Conservation (phyloP, 1,284 basidiomycete genomes). For the Heterobasidion parviporum region DNA sequence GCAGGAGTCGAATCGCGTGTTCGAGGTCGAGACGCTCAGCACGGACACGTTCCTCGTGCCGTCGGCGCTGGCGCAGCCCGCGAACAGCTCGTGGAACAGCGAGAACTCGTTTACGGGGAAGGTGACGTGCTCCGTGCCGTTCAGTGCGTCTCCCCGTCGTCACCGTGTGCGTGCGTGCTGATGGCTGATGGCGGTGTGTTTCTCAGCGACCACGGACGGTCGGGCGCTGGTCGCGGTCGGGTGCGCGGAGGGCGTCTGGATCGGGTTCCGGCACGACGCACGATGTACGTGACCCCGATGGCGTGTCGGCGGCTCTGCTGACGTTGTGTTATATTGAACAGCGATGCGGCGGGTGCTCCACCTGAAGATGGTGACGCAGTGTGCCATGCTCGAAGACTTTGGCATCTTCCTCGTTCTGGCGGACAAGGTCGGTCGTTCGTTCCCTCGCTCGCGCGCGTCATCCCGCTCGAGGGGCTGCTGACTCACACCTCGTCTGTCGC, state of each 20-base stretch:
- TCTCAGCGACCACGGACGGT: constrained; percentile 70
- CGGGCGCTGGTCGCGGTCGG: constrained; percentile 86
- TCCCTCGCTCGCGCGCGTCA: not conserved
- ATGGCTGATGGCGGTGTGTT: not conserved
- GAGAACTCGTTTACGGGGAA: constrained; percentile 76
- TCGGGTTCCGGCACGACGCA: constrained; percentile 86
- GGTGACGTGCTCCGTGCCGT: constrained; percentile 90
- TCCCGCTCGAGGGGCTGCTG: too few species aligned
- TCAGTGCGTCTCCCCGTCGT: constrained; percentile 52
- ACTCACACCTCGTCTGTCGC: not conserved
- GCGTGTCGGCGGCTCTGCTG: too few species aligned
- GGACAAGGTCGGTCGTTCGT: constrained; percentile 57
- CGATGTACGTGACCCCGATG: constrained; percentile 43
- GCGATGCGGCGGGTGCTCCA: constrained; percentile 87
- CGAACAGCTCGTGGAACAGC: constrained; percentile 54
- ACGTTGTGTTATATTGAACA: constrained; percentile 17
- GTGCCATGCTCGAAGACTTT: constrained; percentile 91
- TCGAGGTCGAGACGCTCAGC: constrained; percentile 83
- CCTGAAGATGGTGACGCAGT: constrained; percentile 86
- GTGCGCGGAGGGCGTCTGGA: constrained; percentile 95
- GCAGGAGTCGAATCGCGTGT: constrained; percentile 88
- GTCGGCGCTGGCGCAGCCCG: constrained; percentile 38
- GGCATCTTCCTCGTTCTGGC: constrained; percentile 93
- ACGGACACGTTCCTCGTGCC: constrained; percentile 79
- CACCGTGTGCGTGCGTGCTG: not conserved